These are phyloP conservation scores for Scleromitrula shiraiana DNA, from an alignment of 2,329 filamentous ascomycete genomes.

Conservation along the genomic window DNA sequence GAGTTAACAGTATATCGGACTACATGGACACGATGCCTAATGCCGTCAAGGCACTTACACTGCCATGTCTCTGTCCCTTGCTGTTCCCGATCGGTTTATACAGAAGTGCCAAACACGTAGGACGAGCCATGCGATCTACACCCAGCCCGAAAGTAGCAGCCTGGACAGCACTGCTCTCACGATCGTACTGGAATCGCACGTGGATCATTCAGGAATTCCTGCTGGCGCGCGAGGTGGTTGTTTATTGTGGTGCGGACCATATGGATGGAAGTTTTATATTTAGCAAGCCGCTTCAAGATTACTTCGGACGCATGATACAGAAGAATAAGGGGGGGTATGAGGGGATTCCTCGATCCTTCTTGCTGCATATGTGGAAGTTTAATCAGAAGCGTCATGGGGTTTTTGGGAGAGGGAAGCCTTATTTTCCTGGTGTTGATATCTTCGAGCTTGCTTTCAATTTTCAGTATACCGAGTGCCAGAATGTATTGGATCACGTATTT, in stretches of 20 bases:
- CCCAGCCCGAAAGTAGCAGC: not conserved
- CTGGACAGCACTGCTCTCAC: slow-evolving; percentile 6
- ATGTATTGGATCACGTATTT: slow-evolving; percentile 2
- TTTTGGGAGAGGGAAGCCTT: not conserved
- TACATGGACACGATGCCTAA: not conserved
- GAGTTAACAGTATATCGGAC: too few relatives aligned
- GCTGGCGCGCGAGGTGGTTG: not conserved
- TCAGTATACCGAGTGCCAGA: slow-evolving; percentile 2
- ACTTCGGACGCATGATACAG: not conserved
- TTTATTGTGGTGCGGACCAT: slow-evolving; percentile 2
- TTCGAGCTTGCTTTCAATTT: slow-evolving; percentile 3
- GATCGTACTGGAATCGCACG: slow-evolving; percentile 6
- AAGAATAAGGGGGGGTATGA: slow-evolving; percentile 4
- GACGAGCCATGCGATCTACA: not conserved
- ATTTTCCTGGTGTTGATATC: not conserved
- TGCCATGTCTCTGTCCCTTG: slow-evolving; percentile 1
- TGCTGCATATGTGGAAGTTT: slow-evolving; percentile 1
- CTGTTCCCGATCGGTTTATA: not conserved
- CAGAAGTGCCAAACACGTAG: not conserved
- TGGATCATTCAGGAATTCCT: slow-evolving; percentile 11
- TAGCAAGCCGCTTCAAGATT: not conserved
- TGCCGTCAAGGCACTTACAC: not conserved
- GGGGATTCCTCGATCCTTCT: not conserved
- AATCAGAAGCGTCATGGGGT: slow-evolving; percentile 3
- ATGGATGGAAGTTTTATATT: slow-evolving; percentile 1